Evolutionary conservation across 306 rosid species (phyloP).

Genomic region (Benincasa hispida): DNA sequence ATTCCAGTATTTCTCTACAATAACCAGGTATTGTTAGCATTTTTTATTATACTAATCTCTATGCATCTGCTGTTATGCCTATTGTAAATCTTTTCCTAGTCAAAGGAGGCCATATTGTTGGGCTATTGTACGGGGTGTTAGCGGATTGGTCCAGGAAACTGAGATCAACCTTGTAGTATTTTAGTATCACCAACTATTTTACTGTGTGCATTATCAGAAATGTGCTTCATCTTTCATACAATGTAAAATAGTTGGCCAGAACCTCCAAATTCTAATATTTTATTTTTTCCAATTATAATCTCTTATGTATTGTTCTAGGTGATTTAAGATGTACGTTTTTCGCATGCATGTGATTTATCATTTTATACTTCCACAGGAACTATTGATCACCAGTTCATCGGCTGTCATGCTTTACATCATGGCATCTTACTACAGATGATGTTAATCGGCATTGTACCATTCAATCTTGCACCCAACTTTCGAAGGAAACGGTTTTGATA

Average conservation of each 20-base stretch:
- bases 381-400: slow-evolving; percentile 58
- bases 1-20: slow-evolving; percentile 73
- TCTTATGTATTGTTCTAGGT: background rate
- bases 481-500: background rate
- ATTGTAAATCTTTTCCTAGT: background rate
- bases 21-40: slow-evolving; percentile 64
- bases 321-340: too few species aligned
- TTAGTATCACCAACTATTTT: too few species aligned
- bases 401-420: slow-evolving; percentile 53
- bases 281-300: background rate
- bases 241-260: background rate
- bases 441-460: background rate
- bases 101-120: background rate
- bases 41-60: background rate
- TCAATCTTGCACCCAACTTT: background rate
- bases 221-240: background rate
- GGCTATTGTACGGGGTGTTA: background rate
- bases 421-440: slow-evolving; percentile 76
- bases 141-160: background rate
- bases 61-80: background rate
- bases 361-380: slow-evolving; percentile 39
- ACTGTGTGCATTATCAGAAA: too few species aligned
- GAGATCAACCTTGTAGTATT: background rate
- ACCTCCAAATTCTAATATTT: background rate
- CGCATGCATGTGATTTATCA: background rate